These are phyloP conservation scores for Apostasia ramifera DNA, from an alignment of 106 monocot genomes.

Conservation along the genomic window DNA sequence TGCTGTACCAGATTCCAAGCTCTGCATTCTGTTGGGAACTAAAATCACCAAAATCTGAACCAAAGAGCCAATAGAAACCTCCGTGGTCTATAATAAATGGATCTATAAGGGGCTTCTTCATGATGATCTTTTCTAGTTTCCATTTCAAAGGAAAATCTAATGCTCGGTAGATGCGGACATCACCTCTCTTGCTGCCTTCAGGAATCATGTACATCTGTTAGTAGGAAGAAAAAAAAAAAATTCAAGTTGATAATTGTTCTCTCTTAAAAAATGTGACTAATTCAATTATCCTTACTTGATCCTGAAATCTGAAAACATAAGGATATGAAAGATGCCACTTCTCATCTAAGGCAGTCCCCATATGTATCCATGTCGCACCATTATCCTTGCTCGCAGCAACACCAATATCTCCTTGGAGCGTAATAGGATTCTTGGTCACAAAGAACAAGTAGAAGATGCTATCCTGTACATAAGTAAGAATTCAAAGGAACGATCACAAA, in stretches of 20 bases:
- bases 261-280: not conserved
- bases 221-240: not conserved
- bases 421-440: conserved; percentile 73
- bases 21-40: conserved; percentile 68
- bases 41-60: conserved; percentile 65
- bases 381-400: conserved; percentile 75
- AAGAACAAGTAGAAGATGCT: conserved; percentile 74
- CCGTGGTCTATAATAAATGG: conserved; percentile 55
- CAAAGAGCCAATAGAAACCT: conserved; percentile 66
- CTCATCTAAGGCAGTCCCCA: conserved; percentile 80
- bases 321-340: conserved; percentile 97
- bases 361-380: conserved; percentile 74
- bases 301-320: conserved; percentile 59
- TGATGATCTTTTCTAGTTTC: conserved; percentile 68
- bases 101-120: conserved; percentile 79
- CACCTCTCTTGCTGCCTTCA: conserved; percentile 78
- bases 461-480: conserved; percentile 35
- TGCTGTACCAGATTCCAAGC: conserved; percentile 80
- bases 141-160: conserved; percentile 67
- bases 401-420: conserved; percentile 84
- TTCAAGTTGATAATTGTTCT: not conserved
- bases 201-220: conserved; percentile 82
- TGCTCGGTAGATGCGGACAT: conserved; percentile 79
- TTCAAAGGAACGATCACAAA: not conserved
- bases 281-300: conserved; percentile 38